A percentile compares a stretch with the other conserved stretches of the same genome.
phyloP scores from a whole-genome alignment of 1,139 yeast species.

The Candida smagusa region DNA sequence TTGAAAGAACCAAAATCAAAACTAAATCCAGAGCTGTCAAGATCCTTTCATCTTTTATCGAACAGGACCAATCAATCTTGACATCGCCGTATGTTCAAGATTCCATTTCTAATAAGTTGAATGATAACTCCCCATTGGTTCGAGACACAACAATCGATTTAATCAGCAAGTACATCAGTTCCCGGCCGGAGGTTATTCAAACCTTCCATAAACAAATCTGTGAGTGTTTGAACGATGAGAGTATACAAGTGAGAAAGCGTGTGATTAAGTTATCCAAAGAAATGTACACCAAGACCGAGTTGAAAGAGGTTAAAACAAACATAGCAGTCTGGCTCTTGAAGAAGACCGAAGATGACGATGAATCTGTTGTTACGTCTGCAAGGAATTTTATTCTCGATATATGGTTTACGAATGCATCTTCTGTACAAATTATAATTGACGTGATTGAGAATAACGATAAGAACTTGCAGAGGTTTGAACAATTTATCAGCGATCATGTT shows the following conservation, averaged over 20 bases:
- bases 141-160: slow-evolving; percentile 75
- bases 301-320: slow-evolving; percentile 32
- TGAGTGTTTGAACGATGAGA: slow-evolving; percentile 53
- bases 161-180: slow-evolving; percentile 47
- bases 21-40: slow-evolving; percentile 65
- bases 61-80: slow-evolving; percentile 51
- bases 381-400: slow-evolving; percentile 35
- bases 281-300: slow-evolving; percentile 40
- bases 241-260: slow-evolving; percentile 62
- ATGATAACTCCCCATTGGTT: slow-evolving; percentile 66
- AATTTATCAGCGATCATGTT: slow-evolving; percentile 40
- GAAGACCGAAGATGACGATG: slow-evolving; percentile 71
- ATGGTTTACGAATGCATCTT: slow-evolving; percentile 32
- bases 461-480: slow-evolving; percentile 38
- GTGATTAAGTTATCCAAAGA: slow-evolving; percentile 51
- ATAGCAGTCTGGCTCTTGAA: slow-evolving; percentile 51
- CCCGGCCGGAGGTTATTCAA: slow-evolving; percentile 42
- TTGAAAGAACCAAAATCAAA: slow-evolving; percentile 55
- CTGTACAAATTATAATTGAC: slow-evolving; percentile 32
- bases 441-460: slow-evolving; percentile 33
- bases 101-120: slow-evolving; percentile 50
- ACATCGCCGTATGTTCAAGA: slow-evolving; percentile 47
- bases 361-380: slow-evolving; percentile 46
- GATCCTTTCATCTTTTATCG: slow-evolving; percentile 43
- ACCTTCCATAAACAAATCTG: slow-evolving; percentile 52